A percentile compares a stretch with the other conserved stretches of the same genome.
phyloP scores from a whole-genome alignment of 73 alveolate species.

The Paramecium bursaria region DNA sequence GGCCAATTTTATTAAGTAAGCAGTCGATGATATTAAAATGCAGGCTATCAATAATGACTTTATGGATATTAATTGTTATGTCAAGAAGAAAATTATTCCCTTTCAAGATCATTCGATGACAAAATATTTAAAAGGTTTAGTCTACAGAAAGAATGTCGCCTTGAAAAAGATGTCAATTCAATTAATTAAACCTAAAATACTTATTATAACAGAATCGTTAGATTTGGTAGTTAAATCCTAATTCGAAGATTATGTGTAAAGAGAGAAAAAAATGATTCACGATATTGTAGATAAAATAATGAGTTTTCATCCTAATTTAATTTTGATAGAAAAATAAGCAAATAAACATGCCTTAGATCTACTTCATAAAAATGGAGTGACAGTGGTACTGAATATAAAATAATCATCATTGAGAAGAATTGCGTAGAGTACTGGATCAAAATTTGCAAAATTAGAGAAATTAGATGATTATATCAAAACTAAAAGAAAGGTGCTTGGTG shows the following conservation, averaged over 20 bases:
- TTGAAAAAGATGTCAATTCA: constrained; percentile 19
- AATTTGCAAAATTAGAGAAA: neutral
- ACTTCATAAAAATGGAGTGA: constrained; percentile 13
- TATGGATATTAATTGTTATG: constrained; percentile 38
- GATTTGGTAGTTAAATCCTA: constrained; percentile 32
- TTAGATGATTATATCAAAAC: constrained; percentile 21
- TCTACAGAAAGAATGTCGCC: constrained; percentile 14
- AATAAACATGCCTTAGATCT: constrained; percentile 37
- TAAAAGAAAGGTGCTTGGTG: constrained; percentile 2
- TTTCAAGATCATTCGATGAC: constrained; percentile 33
- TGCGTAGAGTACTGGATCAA: constrained; percentile 40
- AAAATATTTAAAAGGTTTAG: constrained; percentile 22
- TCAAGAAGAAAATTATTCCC: constrained; percentile 19
- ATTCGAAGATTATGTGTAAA: constrained; percentile 20
- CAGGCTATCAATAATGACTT: neutral
- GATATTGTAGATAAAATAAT: constrained; percentile 38
- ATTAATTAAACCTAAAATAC: neutral
- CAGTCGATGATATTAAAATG: constrained; percentile 16
- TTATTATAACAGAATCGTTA: constrained; percentile 8
- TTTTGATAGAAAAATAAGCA: constrained; percentile 15
- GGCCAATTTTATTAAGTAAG: neutral
- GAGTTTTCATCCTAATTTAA: neutral
- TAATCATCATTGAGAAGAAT: constrained; percentile 14
- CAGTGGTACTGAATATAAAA: constrained; percentile 31
- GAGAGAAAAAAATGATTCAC: constrained; percentile 11